phyloP scores from a whole-genome alignment of 495 filamentous ascomycete genomes.

The Trichocladium antarcticum region DNA sequence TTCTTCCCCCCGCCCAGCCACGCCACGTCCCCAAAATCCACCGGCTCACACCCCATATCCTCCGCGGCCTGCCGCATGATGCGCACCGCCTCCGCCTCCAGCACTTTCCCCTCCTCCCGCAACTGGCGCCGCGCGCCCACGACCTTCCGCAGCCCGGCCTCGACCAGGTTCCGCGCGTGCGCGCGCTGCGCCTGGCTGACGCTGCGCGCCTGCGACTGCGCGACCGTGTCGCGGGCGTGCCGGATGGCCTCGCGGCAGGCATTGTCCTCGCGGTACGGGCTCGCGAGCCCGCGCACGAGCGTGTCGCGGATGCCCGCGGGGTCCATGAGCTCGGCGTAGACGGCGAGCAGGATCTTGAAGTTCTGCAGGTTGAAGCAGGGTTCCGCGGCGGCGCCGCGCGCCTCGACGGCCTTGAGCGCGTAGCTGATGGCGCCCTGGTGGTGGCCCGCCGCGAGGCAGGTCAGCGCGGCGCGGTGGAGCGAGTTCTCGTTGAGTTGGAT shows the following conservation, averaged over 20 bases:
- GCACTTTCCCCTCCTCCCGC: conserved; percentile 7
- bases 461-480: conserved; percentile 31
- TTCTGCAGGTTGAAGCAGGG: conserved; percentile 29
- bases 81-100: conserved; percentile 13
- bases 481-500: conserved; percentile 21
- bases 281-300: conserved; percentile 19
- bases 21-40: conserved; percentile 16
- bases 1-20: conserved; percentile 12
- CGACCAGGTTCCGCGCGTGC: conserved; percentile 3
- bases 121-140: conserved; percentile 7
- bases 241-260: conserved; percentile 27
- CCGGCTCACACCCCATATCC: conserved; percentile 9
- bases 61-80: conserved; percentile 23
- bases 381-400: conserved; percentile 5
- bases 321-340: conserved; percentile 29
- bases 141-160: conserved; percentile 8
- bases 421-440: conserved; percentile 25
- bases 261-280: neutral
- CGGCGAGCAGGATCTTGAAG: conserved; percentile 31
- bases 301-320: conserved; percentile 24
- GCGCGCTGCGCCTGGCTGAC: neutral
- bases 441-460: conserved; percentile 23
- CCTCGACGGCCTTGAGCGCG: conserved; percentile 26
- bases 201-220: neutral
- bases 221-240: conserved; percentile 18